phyloP scores from a whole-genome alignment of 345 rosid genomes.

The Eucalyptus rudis region DNA sequence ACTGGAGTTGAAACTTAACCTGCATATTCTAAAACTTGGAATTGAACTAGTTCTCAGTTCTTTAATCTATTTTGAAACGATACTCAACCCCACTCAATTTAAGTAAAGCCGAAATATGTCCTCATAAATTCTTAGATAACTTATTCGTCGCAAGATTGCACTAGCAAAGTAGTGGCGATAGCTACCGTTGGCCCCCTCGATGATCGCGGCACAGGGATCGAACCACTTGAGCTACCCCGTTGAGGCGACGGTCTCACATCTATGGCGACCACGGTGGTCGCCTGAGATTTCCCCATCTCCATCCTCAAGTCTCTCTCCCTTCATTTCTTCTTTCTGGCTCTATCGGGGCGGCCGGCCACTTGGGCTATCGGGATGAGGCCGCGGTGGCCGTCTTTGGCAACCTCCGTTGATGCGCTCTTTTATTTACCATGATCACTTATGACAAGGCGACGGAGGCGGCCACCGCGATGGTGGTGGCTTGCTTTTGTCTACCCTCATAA shows the following conservation, averaged over 20 bases:
- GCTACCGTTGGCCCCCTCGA: accelerated
- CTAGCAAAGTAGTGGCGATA: too few relatives aligned
- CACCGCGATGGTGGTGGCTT: not conserved
- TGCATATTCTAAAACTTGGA: too few relatives aligned
- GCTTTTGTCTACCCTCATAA: not conserved
- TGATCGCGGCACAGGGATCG: not conserved
- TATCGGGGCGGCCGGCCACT: not conserved
- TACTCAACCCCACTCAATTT: too few relatives aligned
- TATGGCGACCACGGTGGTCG: not conserved
- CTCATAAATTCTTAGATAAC: accelerated
- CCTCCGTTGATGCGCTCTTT: accelerated
- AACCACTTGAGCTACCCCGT: not conserved
- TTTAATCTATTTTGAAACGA: too few relatives aligned
- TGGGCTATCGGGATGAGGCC: not conserved
- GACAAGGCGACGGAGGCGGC: not conserved
- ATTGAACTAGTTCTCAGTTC: too few relatives aligned
- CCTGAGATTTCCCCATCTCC: not conserved
- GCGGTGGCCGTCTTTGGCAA: not conserved
- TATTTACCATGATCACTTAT: too few relatives aligned
- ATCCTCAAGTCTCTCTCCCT: not conserved
- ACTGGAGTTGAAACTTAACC: too few relatives aligned
- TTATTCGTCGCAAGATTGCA: too few relatives aligned
- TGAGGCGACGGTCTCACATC: not conserved
- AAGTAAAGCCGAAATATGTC: accelerated
- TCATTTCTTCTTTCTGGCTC: not conserved